Conservation (phyloP, 2,329 filamentous ascomycete species). For the Talaromyces rugulosus region DNA sequence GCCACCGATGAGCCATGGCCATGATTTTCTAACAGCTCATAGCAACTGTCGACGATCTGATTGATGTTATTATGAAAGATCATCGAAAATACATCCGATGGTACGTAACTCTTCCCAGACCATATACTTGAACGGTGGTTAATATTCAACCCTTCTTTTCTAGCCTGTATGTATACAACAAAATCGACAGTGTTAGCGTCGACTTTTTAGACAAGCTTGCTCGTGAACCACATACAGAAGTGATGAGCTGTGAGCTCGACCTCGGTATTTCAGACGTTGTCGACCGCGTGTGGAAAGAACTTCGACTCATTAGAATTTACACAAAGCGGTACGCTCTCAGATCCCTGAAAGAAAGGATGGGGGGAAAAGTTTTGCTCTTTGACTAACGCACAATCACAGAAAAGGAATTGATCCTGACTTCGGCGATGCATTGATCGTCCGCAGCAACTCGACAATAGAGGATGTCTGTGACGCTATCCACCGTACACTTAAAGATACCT, state of each 20-base stretch:
- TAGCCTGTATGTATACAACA: slow-evolving; percentile 97
- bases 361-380: not conserved
- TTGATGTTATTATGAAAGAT: slow-evolving; percentile 99
- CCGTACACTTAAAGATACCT: slow-evolving; percentile 90
- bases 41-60: slow-evolving; percentile 96
- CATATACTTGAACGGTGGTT: not conserved
- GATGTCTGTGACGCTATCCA: slow-evolving; percentile 97
- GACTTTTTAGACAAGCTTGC: slow-evolving; percentile 91
- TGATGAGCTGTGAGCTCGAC: slow-evolving; percentile 97
- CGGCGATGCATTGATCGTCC: slow-evolving; percentile 84
- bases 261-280: slow-evolving; percentile 91
- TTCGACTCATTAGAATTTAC: slow-evolving; percentile 86
- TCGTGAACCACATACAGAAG: slow-evolving; percentile 85
- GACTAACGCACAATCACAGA: slow-evolving; percentile 39
- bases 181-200: slow-evolving; percentile 91
- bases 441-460: slow-evolving; percentile 82
- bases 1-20: not conserved
- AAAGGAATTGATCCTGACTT: slow-evolving; percentile 91
- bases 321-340: slow-evolving; percentile 62
- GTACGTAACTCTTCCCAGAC: slow-evolving; percentile 24
- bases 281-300: slow-evolving; percentile 90
- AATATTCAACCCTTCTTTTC: not conserved
- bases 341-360: not conserved
- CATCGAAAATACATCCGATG: slow-evolving; percentile 94
- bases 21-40: slow-evolving; percentile 1